Evolutionary conservation across 768 basidiomycete genomes (phyloP).

Genomic region (Piloderma croceum): DNA sequence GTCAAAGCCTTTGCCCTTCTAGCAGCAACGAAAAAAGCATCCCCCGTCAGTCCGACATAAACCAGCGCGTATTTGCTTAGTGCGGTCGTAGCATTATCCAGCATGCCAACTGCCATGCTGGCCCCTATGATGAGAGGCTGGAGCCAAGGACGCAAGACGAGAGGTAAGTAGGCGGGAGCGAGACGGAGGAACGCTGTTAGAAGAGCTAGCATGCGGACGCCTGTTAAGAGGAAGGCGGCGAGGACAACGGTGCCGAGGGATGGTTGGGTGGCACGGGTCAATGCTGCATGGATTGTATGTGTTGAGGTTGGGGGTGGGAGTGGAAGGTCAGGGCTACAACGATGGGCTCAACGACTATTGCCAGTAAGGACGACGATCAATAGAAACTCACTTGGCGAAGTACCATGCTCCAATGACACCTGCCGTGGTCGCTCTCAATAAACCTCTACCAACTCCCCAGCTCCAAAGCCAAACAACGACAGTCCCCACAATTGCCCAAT

Average conservation of each 20-base stretch:
- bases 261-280: constrained; percentile 73
- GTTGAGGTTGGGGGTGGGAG: constrained; percentile 49
- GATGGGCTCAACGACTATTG: constrained; percentile 1
- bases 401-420: constrained; percentile 92
- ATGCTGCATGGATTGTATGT: constrained; percentile 69
- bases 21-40: constrained; percentile 56
- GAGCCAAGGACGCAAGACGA: constrained; percentile 35
- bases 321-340: constrained; percentile 20
- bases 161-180: constrained; percentile 48
- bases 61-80: constrained; percentile 59
- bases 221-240: constrained; percentile 70
- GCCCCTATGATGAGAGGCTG: constrained; percentile 33
- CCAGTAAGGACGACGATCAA: constrained; percentile 4
- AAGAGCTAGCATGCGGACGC: constrained; percentile 54
- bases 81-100: constrained; percentile 43
- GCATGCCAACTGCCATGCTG: constrained; percentile 36
- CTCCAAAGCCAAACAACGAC: constrained; percentile 63
- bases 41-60: constrained; percentile 73
- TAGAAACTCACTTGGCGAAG: constrained; percentile 53
- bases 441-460: constrained; percentile 73
- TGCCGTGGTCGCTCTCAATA: constrained; percentile 69
- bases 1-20: constrained; percentile 49
- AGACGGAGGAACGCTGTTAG: constrained; percentile 46
- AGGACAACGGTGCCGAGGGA: constrained; percentile 78
- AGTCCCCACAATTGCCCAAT: constrained; percentile 61